Evolutionary conservation across 805 yeast genomes (phyloP).

Genomic region (Ogataea pini): DNA sequence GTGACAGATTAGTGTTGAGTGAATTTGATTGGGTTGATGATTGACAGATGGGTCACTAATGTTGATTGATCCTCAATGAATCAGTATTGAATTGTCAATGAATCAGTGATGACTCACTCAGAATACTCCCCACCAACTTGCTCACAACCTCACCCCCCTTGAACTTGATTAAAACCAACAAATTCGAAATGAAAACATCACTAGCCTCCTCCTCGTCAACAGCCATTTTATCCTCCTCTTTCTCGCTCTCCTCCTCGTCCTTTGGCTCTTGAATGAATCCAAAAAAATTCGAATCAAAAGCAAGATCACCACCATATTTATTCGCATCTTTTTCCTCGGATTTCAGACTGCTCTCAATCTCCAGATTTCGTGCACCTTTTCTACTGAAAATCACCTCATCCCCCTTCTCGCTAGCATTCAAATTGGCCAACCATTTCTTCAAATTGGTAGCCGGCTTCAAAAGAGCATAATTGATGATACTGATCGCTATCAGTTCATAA

Average conservation of each 20-base stretch:
- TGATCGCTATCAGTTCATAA: slow-evolving; percentile 26
- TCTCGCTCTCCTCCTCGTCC: slow-evolving; percentile 14
- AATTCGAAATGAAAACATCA: slow-evolving; percentile 25
- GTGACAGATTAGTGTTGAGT: too few species aligned
- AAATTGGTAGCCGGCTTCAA: slow-evolving; percentile 22
- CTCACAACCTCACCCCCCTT: slow-evolving; percentile 18
- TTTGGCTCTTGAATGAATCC: slow-evolving; percentile 34
- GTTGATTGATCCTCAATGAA: too few species aligned
- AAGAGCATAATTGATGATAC: slow-evolving; percentile 28
- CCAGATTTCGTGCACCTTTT: slow-evolving; percentile 11
- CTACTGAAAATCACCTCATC: slow-evolving; percentile 24
- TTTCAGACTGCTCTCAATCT: slow-evolving; percentile 7
- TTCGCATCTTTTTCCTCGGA: slow-evolving; percentile 6
- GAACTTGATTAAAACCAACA: slow-evolving; percentile 19
- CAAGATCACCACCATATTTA: slow-evolving; percentile 21
- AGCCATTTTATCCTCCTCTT: slow-evolving; percentile 7
- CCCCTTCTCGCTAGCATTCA: slow-evolving; percentile 19
- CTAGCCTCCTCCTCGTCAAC: slow-evolving; percentile 5
- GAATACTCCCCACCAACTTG: slow-evolving; percentile 20
- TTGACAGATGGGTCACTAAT: not conserved
- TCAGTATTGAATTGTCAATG: too few species aligned
- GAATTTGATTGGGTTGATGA: not conserved
- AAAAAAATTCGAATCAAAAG: slow-evolving; percentile 31
- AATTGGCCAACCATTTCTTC: slow-evolving; percentile 25
- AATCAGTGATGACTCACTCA: too few species aligned